Base-by-base conservation (phyloP, 2,329 filamentous ascomycete species). In the Colletotrichum lentis region DNA sequence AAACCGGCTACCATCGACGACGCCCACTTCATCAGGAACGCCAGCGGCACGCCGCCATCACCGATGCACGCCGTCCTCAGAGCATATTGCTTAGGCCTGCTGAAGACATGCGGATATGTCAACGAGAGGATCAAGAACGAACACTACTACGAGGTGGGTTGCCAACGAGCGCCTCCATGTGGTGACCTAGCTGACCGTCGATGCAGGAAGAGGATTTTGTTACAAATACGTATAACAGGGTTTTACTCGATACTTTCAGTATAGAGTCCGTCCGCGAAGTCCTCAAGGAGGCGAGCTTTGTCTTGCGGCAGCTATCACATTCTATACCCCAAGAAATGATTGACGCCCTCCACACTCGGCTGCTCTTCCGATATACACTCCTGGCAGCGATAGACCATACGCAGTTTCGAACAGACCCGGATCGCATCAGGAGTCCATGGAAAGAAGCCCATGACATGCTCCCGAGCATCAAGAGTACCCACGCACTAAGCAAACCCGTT, bases 161-260 rank as follows among this genome's bases (percentile, higher is more conserved):
- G 35, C 24, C n/a, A 14, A 20, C 14, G 31, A 35, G 31, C 31
- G 11, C 20, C 27, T 22, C 0, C 12, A 6, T 20, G 41, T 18
- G 37, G 49, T 44, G 14, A 10, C 2, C n/a, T 50, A n/a, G 56
- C 50, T 65, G 18, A 69, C n/a, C 7, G 37, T 16, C n/a, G 11
- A 27, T n/a, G 18, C 61, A 95, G 90, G 96, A 99, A 80, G 96
- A 99, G 79, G 96, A 99, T 75, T 97, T 99, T 76, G 93, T 96
- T 22, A 94, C 93, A 7, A 94, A 97, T 77, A 91, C 94, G 0
- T 98, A 96, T 76, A 91, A 94, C 72, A 88, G 94, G 44, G 88
- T 88, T 14, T 82, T 99, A 0, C 84, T 98, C 7, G 87, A 89
- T 31, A 80, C 85, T 16, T 84, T 95, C 65, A 81, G 86, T 18